Evolutionary conservation across 805 yeast species (phyloP), one percentile per base, ranked within the genome.

Genomic region (Clavispora santaluciae): DNA sequence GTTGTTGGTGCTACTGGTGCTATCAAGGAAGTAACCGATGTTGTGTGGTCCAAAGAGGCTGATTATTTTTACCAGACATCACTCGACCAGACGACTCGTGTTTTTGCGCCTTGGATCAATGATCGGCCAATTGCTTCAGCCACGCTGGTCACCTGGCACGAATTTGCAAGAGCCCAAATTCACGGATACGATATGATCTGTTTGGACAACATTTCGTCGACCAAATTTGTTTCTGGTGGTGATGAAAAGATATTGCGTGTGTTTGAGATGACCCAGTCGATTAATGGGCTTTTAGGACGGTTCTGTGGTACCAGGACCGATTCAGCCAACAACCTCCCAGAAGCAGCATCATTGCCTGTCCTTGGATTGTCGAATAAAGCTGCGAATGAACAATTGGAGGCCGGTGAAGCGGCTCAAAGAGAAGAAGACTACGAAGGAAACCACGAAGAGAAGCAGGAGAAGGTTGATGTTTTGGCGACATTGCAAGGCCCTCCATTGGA

Each of bases 171-270:
- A 51, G 98, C 99, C 0, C 99, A 93, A 61, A 93, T 93, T 48
- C 99, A 93, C 61, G 99, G 99, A 7, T 93, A 88, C 58, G 98
- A 93, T 57, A 89, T 93, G 97, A 73, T 86, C 28, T 81, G 95
- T 50, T 69, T 86, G 6, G 78, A 81, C 28, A 71, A 83, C 10
- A 61, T 93, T 11, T 63, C 76, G 13, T 63, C 70, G 37, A 70
- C 84, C 1, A 68, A 75, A 48, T 91, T 86, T 65, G 85, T 90
- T 3, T 86, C 96, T 40, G 98, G 90, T 12, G 98, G 97, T 36
- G 99, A 95, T 57, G 99, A 93, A 57, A 95, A 93, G 65, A 81
- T 88, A 9, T 62, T 91, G 48, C 72, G 99, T 51, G 86, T 89
- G 1, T 93, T 95, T 59, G 90, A 85, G 49, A 83, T 86, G 67